phyloP scores from a whole-genome alignment of 2,329 filamentous ascomycete species.

The Tympanopsis confertula region DNA sequence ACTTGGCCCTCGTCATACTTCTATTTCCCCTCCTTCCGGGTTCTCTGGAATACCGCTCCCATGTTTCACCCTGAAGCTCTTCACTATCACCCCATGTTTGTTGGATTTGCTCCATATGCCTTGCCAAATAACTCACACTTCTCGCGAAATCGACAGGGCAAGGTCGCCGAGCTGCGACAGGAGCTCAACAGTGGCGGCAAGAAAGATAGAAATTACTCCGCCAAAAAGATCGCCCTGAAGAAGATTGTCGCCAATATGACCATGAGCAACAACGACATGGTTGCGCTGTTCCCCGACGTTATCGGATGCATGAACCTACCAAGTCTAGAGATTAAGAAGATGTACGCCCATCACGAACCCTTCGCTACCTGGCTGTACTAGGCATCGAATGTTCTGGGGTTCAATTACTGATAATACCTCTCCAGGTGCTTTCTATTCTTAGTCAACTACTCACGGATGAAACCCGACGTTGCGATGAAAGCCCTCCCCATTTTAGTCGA shows the following conservation, averaged over 20 bases:
- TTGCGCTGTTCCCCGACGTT: constrained; percentile 88
- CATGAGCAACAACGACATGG: constrained; percentile 99
- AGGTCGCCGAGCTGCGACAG: constrained; percentile 90
- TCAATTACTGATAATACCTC: constrained; percentile 7
- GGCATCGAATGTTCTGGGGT: constrained; percentile 1
- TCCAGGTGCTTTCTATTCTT: constrained; percentile 90
- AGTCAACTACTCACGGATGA: constrained; percentile 91
- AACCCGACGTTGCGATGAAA: constrained; percentile 86
- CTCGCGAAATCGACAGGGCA: constrained; percentile 69
- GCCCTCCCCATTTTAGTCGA: constrained; percentile 78
- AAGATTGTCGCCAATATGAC: constrained; percentile 99
- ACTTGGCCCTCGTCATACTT: no score
- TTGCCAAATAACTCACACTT: constrained; percentile 30
- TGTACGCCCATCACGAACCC: constrained; percentile 43
- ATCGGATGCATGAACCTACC: constrained; percentile 90
- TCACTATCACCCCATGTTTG: no score
- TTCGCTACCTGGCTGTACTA: neutral
- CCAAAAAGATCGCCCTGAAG: constrained; percentile 96
- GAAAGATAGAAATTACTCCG: constrained; percentile 92
- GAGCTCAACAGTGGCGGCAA: constrained; percentile 89
- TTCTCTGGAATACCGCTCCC: no score
- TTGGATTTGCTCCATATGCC: no score
- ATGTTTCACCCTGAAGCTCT: no score
- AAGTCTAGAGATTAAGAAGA: constrained; percentile 98
- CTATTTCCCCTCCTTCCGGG: no score